These are phyloP conservation scores for Suhomyces vadensis DNA, from an alignment of 805 yeast genomes.

Conservation along the genomic window DNA sequence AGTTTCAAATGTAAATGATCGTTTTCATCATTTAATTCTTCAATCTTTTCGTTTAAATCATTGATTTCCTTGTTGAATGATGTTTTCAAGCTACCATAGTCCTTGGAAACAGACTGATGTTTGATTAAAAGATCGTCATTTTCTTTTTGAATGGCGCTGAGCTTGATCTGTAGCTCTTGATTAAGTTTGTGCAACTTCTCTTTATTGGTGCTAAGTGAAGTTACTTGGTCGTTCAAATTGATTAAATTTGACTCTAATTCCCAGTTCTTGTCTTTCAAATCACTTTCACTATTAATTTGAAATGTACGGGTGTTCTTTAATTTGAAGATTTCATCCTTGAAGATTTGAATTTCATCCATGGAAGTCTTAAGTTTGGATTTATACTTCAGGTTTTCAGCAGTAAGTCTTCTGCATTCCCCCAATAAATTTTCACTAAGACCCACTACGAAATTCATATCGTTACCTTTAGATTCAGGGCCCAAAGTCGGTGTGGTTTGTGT, in stretches of 20 bases:
- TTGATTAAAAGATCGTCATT: conserved; percentile 48
- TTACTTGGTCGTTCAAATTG: conserved; percentile 44
- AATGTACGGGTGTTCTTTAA: conserved; percentile 35
- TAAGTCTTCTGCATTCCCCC: conserved; percentile 67
- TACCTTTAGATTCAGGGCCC: conserved; percentile 49
- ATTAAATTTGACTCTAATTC: conserved; percentile 58
- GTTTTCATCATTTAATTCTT: conserved; percentile 68
- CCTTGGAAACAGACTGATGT: conserved; percentile 42
- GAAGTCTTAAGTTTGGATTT: conserved; percentile 43
- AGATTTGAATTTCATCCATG: conserved; percentile 44
- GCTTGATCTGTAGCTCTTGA: conserved; percentile 34
- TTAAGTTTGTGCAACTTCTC: conserved; percentile 34
- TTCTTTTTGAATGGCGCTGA: conserved; percentile 40
- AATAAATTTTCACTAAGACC: conserved; percentile 73
- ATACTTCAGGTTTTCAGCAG: conserved; percentile 58
- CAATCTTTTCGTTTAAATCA: conserved; percentile 52
- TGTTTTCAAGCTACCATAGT: conserved; percentile 36
- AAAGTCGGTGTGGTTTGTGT: conserved; percentile 32
- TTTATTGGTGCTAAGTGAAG: conserved; percentile 41
- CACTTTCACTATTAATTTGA: conserved; percentile 46
- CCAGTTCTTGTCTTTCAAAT: conserved; percentile 62
- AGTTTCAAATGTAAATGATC: conserved; percentile 51
- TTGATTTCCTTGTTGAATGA: conserved; percentile 44
- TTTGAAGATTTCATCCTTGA: conserved; percentile 34
- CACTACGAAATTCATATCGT: conserved; percentile 70